Evolutionary conservation across 148 eudicot genomes (phyloP).

Genomic region (Silene uniflora): DNA sequence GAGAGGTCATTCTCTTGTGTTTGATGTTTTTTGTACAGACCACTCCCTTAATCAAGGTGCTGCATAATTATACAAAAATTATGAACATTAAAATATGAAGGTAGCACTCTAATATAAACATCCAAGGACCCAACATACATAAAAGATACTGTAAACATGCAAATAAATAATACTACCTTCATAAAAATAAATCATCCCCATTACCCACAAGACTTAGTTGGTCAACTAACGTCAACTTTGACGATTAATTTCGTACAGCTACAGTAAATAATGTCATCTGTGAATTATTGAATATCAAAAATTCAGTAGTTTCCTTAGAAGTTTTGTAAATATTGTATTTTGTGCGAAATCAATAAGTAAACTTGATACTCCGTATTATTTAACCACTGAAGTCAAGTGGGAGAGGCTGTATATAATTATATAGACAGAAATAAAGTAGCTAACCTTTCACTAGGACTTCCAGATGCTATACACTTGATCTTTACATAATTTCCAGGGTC

Average conservation of each 20-base stretch:
- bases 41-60: slow-evolving; percentile 77
- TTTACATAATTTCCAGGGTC: slow-evolving; percentile 91
- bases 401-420: neutral
- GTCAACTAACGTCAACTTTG: neutral
- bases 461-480: slow-evolving; percentile 87
- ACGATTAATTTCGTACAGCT: neutral
- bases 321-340: neutral
- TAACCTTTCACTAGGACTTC: slow-evolving; percentile 80
- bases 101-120: neutral
- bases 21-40: slow-evolving; percentile 96
- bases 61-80: slow-evolving; percentile 33
- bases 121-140: neutral
- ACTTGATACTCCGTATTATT: no score
- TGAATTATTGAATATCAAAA: neutral
- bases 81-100: slow-evolving; percentile 7
- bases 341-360: no score
- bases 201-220: neutral
- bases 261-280: neutral
- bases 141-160: neutral
- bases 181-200: neutral
- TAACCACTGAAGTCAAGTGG: neutral
- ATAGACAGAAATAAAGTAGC: neutral
- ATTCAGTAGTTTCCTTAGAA: neutral
- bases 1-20: slow-evolving; percentile 97
- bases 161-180: neutral